These are phyloP conservation scores for Ciborinia camelliae DNA, from an alignment of 2,329 filamentous ascomycete species.

Conservation along the genomic window DNA sequence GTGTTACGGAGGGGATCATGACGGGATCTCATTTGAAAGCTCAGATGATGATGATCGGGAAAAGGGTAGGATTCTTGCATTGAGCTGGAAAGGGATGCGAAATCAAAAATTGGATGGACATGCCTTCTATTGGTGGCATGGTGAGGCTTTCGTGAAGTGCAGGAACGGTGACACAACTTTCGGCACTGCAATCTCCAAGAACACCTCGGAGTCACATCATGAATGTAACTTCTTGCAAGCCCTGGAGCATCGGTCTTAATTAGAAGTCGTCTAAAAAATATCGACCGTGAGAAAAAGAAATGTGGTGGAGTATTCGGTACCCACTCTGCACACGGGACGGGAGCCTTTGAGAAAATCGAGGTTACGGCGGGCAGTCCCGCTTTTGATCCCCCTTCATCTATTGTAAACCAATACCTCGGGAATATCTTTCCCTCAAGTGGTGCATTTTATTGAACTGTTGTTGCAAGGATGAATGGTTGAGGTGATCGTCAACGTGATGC, in stretches of 20 bases:
- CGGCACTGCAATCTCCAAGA: neutral
- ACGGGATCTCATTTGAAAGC: neutral
- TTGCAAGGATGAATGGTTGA: neutral
- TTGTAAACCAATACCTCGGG: neutral
- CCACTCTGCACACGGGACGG: neutral
- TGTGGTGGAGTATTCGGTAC: neutral
- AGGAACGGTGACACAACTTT: neutral
- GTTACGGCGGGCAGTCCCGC: neutral
- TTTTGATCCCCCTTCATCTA: conserved; percentile 5
- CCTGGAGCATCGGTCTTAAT: neutral
- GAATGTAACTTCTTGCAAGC: neutral
- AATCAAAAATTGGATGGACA: neutral
- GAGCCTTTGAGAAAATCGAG: neutral
- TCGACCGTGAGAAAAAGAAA: neutral
- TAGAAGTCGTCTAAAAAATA: neutral
- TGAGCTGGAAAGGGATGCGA: neutral
- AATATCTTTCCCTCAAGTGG: neutral
- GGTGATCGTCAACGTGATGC: neutral
- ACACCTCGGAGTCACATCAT: neutral
- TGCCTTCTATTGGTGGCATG: neutral
- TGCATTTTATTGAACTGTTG: neutral
- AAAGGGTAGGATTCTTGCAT: neutral
- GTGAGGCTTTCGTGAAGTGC: neutral
- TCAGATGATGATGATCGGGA: neutral
- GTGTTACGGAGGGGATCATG: neutral